A percentile compares a stretch with the other conserved stretches of the same genome.
Evolutionary conservation across 805 yeast species (phyloP).

Genomic region (Wickerhamiella domercqiae): DNA sequence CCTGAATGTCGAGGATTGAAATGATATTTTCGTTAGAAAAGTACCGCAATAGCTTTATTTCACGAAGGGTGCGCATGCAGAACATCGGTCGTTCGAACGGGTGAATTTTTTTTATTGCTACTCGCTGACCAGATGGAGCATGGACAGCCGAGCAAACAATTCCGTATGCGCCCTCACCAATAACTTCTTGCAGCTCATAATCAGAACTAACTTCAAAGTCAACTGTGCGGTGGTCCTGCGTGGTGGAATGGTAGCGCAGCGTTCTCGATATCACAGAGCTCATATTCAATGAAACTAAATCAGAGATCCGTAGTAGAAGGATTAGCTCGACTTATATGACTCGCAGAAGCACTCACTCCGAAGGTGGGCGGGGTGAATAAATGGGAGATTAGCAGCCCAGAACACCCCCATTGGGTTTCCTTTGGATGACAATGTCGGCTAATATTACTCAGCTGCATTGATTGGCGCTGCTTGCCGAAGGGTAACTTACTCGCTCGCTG

Average conservation of each 20-base stretch:
- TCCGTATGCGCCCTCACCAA: conserved; percentile 96
- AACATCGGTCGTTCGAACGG: conserved; percentile 85
- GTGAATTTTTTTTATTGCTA: conserved; percentile 89
- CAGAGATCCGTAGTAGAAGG: no score
- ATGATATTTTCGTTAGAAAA: conserved; percentile 91
- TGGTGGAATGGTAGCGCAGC: conserved; percentile 10
- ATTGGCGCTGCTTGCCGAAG: no score
- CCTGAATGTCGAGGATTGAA: conserved; percentile 74
- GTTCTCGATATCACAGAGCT: background rate
- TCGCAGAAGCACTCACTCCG: no score
- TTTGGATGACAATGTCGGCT: no score
- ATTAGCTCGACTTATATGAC: no score
- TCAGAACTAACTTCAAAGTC: conserved; percentile 75
- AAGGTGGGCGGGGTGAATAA: no score
- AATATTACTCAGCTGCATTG: no score
- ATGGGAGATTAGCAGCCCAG: no score
- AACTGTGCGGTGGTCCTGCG: conserved; percentile 26
- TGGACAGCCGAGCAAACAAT: conserved; percentile 81
- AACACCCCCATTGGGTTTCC: no score
- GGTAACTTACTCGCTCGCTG: no score
- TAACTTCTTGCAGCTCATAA: conserved; percentile 67
- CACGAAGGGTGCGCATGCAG: conserved; percentile 77
- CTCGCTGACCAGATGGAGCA: conserved; percentile 69
- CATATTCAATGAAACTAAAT: background rate
- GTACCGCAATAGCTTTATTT: conserved; percentile 73